phyloP scores from a whole-genome alignment of 2,329 filamentous ascomycete species.

The Huntiella abstrusa region DNA sequence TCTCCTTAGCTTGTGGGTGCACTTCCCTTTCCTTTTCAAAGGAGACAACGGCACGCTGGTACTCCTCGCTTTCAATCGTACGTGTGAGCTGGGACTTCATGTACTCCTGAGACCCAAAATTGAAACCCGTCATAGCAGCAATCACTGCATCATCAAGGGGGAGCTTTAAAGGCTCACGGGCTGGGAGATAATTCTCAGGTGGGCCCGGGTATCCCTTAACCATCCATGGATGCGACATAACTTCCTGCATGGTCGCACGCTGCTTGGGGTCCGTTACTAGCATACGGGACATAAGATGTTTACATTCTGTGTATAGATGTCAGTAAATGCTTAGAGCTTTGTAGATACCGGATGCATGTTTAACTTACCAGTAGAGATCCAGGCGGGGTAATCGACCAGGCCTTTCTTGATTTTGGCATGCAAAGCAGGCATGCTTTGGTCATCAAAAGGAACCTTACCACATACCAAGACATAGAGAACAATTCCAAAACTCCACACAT shows the following conservation, averaged over 20 bases:
- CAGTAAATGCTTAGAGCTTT: background rate
- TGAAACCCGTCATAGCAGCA: conserved; percentile 91
- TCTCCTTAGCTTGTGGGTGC: conserved; percentile 36
- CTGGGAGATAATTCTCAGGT: conserved; percentile 75
- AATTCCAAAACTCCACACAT: conserved; percentile 97
- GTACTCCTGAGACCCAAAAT: conserved; percentile 73
- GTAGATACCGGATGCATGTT: background rate
- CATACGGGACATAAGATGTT: conserved; percentile 83
- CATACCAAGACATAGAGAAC: conserved; percentile 94
- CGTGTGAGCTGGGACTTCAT: conserved; percentile 69
- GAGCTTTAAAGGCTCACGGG: conserved; percentile 65
- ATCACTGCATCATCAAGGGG: conserved; percentile 72
- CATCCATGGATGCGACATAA: conserved; percentile 93
- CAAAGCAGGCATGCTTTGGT: conserved; percentile 95
- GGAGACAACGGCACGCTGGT: conserved; percentile 63
- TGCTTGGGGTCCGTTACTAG: conserved; percentile 83
- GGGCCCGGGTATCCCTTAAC: conserved; percentile 72
- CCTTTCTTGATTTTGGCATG: conserved; percentile 99
- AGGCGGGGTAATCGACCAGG: conserved; percentile 83
- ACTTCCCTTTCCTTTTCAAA: conserved; percentile 47
- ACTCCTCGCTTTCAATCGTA: conserved; percentile 84
- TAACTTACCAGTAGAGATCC: conserved; percentile 67
- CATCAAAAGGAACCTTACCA: conserved; percentile 95
- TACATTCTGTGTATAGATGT: conserved; percentile 49
- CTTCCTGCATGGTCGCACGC: conserved; percentile 71